phyloP scores from a whole-genome alignment of 2,329 filamentous ascomycete genomes.

The Fusarium sp. region DNA sequence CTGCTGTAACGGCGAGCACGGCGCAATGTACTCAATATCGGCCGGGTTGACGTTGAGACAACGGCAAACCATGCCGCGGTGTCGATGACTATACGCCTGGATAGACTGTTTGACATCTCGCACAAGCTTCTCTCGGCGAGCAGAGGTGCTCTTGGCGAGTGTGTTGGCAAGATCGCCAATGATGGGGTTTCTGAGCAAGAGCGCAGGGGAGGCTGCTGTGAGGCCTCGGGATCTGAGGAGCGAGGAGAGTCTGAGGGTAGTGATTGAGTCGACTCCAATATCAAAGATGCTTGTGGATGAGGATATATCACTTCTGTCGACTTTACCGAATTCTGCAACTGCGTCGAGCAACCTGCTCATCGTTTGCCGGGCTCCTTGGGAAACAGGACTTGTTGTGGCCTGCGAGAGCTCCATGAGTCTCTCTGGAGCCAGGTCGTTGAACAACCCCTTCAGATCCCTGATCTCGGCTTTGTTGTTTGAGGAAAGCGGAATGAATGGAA shows the following conservation, averaged over 20 bases:
- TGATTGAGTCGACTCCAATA: constrained; percentile 87
- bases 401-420: constrained; percentile 67
- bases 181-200: constrained; percentile 70
- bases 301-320: constrained; percentile 55
- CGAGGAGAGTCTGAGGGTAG: constrained; percentile 74
- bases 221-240: constrained; percentile 72
- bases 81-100: constrained; percentile 69
- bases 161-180: constrained; percentile 57
- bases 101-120: constrained; percentile 68
- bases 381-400: constrained; percentile 37
- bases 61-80: constrained; percentile 62
- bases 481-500: constrained; percentile 79
- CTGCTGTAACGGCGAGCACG: constrained; percentile 86
- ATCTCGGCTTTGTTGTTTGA: constrained; percentile 89
- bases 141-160: constrained; percentile 39
- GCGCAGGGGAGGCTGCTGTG: constrained; percentile 65
- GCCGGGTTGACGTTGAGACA: constrained; percentile 59
- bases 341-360: constrained; percentile 61
- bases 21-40: constrained; percentile 76
- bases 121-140: constrained; percentile 39
- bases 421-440: constrained; percentile 66
- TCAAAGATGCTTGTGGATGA: constrained; percentile 79
- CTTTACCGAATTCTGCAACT: constrained; percentile 62
- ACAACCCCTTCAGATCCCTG: constrained; percentile 73
- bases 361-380: constrained; percentile 48